These are phyloP conservation scores for Wallacemonas sp. DNA, from an alignment of 208 protist species.

Conservation along the genomic window DNA sequence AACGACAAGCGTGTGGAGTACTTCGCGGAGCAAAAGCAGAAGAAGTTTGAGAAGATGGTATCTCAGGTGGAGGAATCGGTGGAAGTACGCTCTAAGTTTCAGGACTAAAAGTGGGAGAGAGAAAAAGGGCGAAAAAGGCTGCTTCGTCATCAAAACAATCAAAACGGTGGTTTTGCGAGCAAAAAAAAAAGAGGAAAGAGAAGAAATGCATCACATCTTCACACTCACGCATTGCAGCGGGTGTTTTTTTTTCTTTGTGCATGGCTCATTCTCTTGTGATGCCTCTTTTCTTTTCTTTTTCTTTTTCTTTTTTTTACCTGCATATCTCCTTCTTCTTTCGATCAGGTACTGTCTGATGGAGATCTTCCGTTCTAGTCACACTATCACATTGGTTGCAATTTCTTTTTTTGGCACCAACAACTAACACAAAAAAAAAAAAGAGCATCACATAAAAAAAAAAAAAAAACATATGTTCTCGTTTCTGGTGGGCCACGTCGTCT, in stretches of 20 bases:
- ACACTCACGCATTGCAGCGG: too few species aligned
- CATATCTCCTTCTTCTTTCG: background rate
- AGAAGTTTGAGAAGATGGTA: constrained; percentile 63
- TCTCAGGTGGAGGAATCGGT: constrained; percentile 59
- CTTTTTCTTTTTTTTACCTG: background rate
- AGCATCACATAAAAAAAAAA: too few species aligned
- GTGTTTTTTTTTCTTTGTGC: constrained; percentile 10
- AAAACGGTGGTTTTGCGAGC: background rate
- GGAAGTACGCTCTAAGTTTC: constrained; percentile 61
- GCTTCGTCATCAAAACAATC: too few species aligned
- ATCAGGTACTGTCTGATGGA: too few species aligned
- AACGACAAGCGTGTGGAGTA: constrained; percentile 63
- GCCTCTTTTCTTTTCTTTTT: background rate
- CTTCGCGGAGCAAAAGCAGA: constrained; percentile 60
- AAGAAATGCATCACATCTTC: too few species aligned
- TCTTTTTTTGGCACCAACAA: too few species aligned
- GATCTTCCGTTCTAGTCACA: too few species aligned
- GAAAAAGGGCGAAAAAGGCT: background rate
- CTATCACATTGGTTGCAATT: too few species aligned
- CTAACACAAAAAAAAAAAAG: too few species aligned
- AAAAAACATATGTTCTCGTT: too few species aligned
- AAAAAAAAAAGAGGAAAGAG: constrained; percentile 12
- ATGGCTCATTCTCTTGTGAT: background rate
- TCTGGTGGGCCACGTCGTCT: too few species aligned
- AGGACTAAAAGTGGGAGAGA: constrained; percentile 42